Percentiles rank a stretch among this genome's conserved stretches.
phyloP scores from a whole-genome alignment of 148 eudicot genomes.

The Pharnaceum exiguum region DNA sequence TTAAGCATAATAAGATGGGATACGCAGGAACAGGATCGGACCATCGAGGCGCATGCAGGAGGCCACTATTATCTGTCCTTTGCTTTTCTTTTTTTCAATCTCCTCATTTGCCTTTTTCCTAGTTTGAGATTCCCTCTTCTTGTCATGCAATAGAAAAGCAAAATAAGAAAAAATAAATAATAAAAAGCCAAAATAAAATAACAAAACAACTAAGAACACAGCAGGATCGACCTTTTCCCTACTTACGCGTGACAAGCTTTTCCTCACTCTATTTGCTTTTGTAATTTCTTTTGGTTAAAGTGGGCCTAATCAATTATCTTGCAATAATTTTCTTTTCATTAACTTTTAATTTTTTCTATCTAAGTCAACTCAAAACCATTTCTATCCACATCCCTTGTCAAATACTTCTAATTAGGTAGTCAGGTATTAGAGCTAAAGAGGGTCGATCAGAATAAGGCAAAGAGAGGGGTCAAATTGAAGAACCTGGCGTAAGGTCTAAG shows the following conservation, averaged over 20 bases:
- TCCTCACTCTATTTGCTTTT: slow-evolving; percentile 20
- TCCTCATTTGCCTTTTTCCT: slow-evolving; percentile 16
- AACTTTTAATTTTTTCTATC: neutral
- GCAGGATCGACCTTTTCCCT: slow-evolving; percentile 12
- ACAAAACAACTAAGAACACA: neutral
- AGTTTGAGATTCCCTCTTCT: slow-evolving; percentile 23
- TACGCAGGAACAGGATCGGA: neutral
- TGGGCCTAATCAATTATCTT: slow-evolving; percentile 29
- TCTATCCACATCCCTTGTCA: slow-evolving; percentile 7
- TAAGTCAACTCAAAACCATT: slow-evolving; percentile 19
- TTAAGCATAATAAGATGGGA: slow-evolving; percentile 23
- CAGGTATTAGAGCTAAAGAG: too few species aligned
- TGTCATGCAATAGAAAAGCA: neutral
- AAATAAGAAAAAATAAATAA: neutral
- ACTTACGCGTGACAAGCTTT: slow-evolving; percentile 29
- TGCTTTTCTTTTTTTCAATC: neutral
- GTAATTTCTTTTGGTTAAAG: slow-evolving; percentile 12
- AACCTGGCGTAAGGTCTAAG: too few species aligned
- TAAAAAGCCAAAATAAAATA: neutral
- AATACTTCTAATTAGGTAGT: neutral
- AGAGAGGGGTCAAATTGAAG: too few species aligned
- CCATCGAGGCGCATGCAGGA: slow-evolving; percentile 27
- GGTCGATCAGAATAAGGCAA: too few species aligned
- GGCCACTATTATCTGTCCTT: slow-evolving; percentile 29
- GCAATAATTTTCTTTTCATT: slow-evolving; percentile 11